Evolutionary conservation across 768 basidiomycete genomes (phyloP).

Genomic region (Sutorius australiensis): DNA sequence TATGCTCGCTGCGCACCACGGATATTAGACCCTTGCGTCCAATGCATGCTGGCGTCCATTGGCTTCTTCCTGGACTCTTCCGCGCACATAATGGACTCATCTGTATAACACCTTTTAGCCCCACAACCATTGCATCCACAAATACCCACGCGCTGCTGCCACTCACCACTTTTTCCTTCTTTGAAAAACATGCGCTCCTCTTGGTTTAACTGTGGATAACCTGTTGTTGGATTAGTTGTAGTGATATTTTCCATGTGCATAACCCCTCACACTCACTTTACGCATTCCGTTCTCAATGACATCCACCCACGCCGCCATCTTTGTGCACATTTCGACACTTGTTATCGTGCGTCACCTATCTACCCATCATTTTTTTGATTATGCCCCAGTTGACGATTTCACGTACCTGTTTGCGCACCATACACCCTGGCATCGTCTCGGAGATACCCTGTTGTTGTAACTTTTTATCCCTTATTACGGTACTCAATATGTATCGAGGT

Average conservation of each 20-base stretch:
- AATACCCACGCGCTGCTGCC: slow-evolving; percentile 31
- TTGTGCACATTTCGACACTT: slow-evolving; percentile 6
- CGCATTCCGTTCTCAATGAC: slow-evolving; percentile 15
- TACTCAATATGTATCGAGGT: slow-evolving; percentile 28
- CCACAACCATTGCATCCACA: slow-evolving; percentile 24
- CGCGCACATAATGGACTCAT: slow-evolving; percentile 25
- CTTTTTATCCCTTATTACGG: slow-evolving; percentile 25
- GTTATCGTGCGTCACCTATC: slow-evolving; percentile 23
- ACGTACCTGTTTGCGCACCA: slow-evolving; percentile 23
- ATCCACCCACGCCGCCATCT: not conserved
- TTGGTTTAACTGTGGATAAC: slow-evolving; percentile 35
- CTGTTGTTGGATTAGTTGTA: slow-evolving; percentile 37
- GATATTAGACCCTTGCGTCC: slow-evolving; percentile 29
- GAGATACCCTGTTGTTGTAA: slow-evolving; percentile 36
- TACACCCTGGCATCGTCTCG: slow-evolving; percentile 27
- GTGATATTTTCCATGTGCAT: slow-evolving; percentile 32
- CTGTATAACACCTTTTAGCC: slow-evolving; percentile 29
- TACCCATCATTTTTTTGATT: slow-evolving; percentile 16
- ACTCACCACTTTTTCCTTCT: slow-evolving; percentile 10
- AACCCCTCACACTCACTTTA: slow-evolving; percentile 24
- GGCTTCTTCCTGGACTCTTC: slow-evolving; percentile 27
- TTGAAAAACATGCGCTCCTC: slow-evolving; percentile 20
- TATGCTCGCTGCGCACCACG: slow-evolving; percentile 32
- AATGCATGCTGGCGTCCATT: slow-evolving; percentile 37
- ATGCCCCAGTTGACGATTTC: slow-evolving; percentile 31